Evolutionary conservation across 1,284 basidiomycete species (phyloP), one percentile per base, ranked within the genome.

Genomic region (Somion occarium): DNA sequence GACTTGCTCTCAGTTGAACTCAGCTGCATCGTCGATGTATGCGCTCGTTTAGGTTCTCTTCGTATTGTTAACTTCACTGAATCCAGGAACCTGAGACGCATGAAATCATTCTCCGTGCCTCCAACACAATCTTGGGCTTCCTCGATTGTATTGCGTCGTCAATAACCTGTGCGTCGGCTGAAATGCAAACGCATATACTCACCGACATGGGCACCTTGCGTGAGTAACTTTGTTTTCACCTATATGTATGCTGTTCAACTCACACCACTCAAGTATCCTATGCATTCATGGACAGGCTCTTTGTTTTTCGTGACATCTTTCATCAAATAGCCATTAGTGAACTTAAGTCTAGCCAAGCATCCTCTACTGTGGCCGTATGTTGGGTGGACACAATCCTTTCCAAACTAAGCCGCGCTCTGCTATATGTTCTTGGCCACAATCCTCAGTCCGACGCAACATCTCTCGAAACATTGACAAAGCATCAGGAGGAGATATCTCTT

Each of bases 321-420:
- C 76, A 73, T 47, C 49, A 52, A 30, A 69, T 79, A 45, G 77
- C 76, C 27, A 61, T 66, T 3, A 64, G 63, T 20, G n/a, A 60
- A 66, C 44, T 50, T 61, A 13, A 48, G 52, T 12, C 53, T 52
- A 19, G 54, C 49, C 11, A 54, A 56, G 20, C 49, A 57, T 9
- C 50, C 66, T 19, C 18, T 5, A 64, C 69, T 1, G 62, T 70
- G 4, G 55, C 78, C 23, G 65, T 82, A 45, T 84, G 78, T 59
- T 87, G 82, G 82, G 77, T 80, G 4, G 85, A 89, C 53, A 64
- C 73, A 42, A 52, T 87, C 19, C 62, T 89, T n/a, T 73, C 74
- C 3, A 79, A 73, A 56, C 61, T 88, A 3, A 71, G 74, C 18
- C 68, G 74, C 27, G 67, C 73, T 9, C 61, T 69, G n/a, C 52